Conservation (phyloP, 73 alveolate genomes). For the Uronychia binucleata region DNA sequence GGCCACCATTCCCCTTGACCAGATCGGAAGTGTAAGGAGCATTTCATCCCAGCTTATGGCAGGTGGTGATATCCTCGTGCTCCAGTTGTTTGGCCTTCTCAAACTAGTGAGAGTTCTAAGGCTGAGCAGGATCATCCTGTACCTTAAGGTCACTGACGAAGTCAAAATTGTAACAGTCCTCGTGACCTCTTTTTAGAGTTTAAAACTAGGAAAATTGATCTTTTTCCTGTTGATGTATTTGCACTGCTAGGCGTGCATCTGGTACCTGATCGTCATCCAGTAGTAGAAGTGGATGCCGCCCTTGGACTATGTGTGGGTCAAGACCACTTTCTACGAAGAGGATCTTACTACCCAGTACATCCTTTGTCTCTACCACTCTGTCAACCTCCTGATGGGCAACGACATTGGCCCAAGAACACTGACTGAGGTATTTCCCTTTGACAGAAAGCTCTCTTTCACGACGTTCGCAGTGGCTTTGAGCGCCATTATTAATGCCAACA, state of each 20-base stretch:
- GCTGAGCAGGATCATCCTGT: constrained; percentile 23
- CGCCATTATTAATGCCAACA: constrained; percentile 63
- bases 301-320: constrained; percentile 15
- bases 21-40: not conserved
- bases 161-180: constrained; percentile 5
- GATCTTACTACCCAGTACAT: constrained; percentile 6
- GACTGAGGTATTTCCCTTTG: not conserved
- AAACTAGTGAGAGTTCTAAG: constrained; percentile 51
- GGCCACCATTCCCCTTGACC: constrained; percentile 58
- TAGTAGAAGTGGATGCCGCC: constrained; percentile 63
- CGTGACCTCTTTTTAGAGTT: not conserved
- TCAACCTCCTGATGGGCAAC: constrained; percentile 53
- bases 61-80: not conserved
- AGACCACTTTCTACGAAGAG: not conserved
- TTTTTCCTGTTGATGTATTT: constrained; percentile 36
- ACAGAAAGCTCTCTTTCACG: constrained; percentile 11
- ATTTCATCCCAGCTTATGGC: not conserved
- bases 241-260: constrained; percentile 46
- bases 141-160: constrained; percentile 27
- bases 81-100: constrained; percentile 16
- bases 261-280: constrained; percentile 18
- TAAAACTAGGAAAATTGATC: constrained; percentile 27
- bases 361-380: constrained; percentile 46
- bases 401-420: constrained; percentile 56
- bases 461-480: constrained; percentile 38